A percentile compares a stretch with the other conserved stretches of the same genome.
phyloP scores from a whole-genome alignment of 805 yeast species.

The Starmerella gropengiesseri region DNA sequence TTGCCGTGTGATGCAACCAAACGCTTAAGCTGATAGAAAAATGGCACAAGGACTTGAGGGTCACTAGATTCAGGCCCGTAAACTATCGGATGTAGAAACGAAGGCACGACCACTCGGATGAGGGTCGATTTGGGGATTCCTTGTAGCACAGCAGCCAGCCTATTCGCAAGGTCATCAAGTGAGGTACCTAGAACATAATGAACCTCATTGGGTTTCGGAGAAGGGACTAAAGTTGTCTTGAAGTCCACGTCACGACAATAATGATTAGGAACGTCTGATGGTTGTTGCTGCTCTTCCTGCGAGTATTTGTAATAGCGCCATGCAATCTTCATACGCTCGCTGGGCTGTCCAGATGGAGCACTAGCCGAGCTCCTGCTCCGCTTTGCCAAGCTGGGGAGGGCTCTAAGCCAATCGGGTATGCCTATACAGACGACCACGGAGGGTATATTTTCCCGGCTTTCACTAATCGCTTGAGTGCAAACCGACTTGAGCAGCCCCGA shows the following conservation, averaged over 20 bases:
- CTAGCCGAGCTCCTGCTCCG: constrained; percentile 1
- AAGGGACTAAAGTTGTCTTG: constrained; percentile 17
- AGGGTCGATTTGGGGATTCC: constrained; percentile 31
- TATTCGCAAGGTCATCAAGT: constrained; percentile 29
- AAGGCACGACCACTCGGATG: constrained; percentile 61
- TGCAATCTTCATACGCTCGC: constrained; percentile 60
- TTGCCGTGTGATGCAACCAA: constrained; percentile 42
- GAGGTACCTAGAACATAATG: constrained; percentile 17
- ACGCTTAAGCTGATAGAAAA: constrained; percentile 46
- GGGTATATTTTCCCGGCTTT: constrained; percentile 42
- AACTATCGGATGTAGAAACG: constrained; percentile 66
- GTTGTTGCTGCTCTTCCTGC: constrained; percentile 16
- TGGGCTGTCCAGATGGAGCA: not conserved
- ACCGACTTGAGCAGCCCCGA: constrained; percentile 57
- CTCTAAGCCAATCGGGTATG: constrained; percentile 21
- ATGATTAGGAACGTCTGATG: constrained; percentile 19
- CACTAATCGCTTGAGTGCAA: constrained; percentile 58
- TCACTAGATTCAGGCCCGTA: constrained; percentile 44
- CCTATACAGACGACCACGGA: constrained; percentile 21
- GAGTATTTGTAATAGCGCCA: constrained; percentile 69
- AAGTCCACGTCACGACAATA: constrained; percentile 22
- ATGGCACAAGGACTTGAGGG: constrained; percentile 43
- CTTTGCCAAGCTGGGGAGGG: constrained; percentile 26
- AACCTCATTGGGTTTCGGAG: constrained; percentile 20
- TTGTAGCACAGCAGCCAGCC: constrained; percentile 37